Evolutionary conservation across 345 rosid species (phyloP).

Genomic region (Reutealis trisperma): DNA sequence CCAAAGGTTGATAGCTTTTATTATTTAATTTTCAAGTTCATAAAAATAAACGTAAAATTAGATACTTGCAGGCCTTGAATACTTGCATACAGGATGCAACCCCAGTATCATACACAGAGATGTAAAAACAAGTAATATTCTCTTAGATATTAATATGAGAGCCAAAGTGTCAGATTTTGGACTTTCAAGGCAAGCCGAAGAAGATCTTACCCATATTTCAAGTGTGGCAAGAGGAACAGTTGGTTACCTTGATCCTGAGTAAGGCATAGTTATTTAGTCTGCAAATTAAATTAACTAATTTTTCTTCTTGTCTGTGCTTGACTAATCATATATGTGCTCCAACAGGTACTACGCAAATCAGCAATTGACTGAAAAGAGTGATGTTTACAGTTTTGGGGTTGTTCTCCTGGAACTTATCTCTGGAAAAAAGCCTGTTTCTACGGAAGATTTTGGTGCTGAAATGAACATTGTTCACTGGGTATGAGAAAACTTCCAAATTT

Average conservation of each 20-base stretch:
- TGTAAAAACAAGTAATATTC: slow-evolving; percentile 93
- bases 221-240: slow-evolving; percentile 94
- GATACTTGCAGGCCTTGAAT: slow-evolving; percentile 84
- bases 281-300: not conserved
- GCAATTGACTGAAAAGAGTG: slow-evolving; percentile 92
- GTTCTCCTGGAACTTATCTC: slow-evolving; percentile 93
- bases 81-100: slow-evolving; percentile 92
- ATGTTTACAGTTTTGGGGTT: slow-evolving; percentile 96
- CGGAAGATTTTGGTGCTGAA: slow-evolving; percentile 84
- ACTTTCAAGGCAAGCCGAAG: slow-evolving; percentile 93
- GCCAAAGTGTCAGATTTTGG: slow-evolving; percentile 98
- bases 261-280: slow-evolving; percentile 26
- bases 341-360: slow-evolving; percentile 88
- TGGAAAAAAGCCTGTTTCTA: slow-evolving; percentile 82
- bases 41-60: slow-evolving; percentile 32
- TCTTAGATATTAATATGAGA: slow-evolving; percentile 87
- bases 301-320: not conserved
- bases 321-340: not conserved
- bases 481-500: slow-evolving; percentile 17
- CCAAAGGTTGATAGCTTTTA: no score
- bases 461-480: slow-evolving; percentile 95
- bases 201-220: slow-evolving; percentile 85
- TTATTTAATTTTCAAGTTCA: not conserved
- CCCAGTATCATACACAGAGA: slow-evolving; percentile 97
- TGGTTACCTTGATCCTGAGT: slow-evolving; percentile 98